These are phyloP conservation scores for Pseudocercospora musae DNA, from an alignment of 2,329 filamentous ascomycete species.

Conservation along the genomic window DNA sequence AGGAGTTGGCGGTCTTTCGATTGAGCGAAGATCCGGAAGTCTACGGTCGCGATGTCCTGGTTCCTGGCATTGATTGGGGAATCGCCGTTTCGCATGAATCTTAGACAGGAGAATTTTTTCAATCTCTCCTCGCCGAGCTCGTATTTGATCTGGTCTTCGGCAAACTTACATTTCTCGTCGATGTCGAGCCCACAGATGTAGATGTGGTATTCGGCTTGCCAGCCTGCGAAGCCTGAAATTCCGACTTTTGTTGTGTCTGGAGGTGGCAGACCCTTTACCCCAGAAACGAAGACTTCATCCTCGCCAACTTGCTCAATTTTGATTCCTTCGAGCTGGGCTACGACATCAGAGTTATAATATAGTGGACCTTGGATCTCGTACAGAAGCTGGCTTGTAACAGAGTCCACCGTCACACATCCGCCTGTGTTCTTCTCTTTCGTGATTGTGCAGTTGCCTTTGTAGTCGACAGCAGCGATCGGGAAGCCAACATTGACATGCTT, in stretches of 20 bases:
- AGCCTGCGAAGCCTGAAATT: constrained; percentile 44
- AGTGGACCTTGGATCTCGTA: constrained; percentile 54
- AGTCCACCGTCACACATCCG: constrained; percentile 43
- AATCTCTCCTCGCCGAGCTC: constrained; percentile 26
- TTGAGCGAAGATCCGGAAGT: constrained; percentile 22
- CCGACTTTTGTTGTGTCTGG: constrained; percentile 50
- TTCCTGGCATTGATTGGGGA: constrained; percentile 17
- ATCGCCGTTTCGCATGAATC: constrained; percentile 19
- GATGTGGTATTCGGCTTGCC: constrained; percentile 43
- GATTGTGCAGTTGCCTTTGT: constrained; percentile 34
- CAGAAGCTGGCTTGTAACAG: constrained; percentile 49
- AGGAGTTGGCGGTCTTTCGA: constrained; percentile 16
- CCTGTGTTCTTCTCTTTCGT: constrained; percentile 35
- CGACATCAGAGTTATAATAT: constrained; percentile 56
- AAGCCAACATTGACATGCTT: constrained; percentile 33
- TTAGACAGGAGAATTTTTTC: constrained; percentile 15
- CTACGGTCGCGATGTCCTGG: constrained; percentile 22
- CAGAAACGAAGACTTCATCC: constrained; percentile 48
- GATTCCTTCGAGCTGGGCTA: constrained; percentile 47
- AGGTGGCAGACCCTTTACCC: constrained; percentile 42
- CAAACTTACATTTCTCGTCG: constrained; percentile 42
- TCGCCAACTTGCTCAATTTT: constrained; percentile 48
- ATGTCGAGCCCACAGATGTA: constrained; percentile 44
- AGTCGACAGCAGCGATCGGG: constrained; percentile 31
- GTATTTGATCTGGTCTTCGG: constrained; percentile 42